Percentiles rank a stretch among this genome's conserved stretches.
phyloP scores from a whole-genome alignment of 306 rosid species.

The Nissolia schottii region DNA sequence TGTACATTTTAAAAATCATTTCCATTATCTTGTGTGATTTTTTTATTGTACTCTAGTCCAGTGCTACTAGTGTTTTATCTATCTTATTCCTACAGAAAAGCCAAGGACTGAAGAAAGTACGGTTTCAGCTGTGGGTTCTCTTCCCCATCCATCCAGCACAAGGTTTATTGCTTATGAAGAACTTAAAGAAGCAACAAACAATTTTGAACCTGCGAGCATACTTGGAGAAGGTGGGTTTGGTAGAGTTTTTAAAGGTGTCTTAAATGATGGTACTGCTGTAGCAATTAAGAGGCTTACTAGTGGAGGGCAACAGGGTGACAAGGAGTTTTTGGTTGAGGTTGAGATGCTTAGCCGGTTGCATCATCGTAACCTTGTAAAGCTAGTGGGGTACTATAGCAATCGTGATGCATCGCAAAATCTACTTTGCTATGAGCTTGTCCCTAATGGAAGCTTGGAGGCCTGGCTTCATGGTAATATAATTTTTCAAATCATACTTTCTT shows the following conservation, averaged over 20 bases:
- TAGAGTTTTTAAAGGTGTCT: slow-evolving; percentile 84
- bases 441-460: slow-evolving; percentile 98
- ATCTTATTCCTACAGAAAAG: slow-evolving; percentile 51
- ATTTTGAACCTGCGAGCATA: slow-evolving; percentile 73
- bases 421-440: slow-evolving; percentile 94
- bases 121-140: slow-evolving; percentile 51
- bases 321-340: slow-evolving; percentile 89
- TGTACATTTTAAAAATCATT: background rate
- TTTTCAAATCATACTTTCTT: slow-evolving; percentile 22
- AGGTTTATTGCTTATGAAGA: slow-evolving; percentile 90
- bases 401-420: slow-evolving; percentile 88
- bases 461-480: slow-evolving; percentile 91
- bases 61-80: background rate
- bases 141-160: slow-evolving; percentile 89
- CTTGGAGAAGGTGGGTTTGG: slow-evolving; percentile 99
- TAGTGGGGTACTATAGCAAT: slow-evolving; percentile 83
- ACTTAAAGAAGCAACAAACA: slow-evolving; percentile 92
- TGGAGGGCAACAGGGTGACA: slow-evolving; percentile 96
- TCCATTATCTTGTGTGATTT: background rate
- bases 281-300: slow-evolving; percentile 91
- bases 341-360: slow-evolving; percentile 99
- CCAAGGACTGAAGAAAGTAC: slow-evolving; percentile 41
- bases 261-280: slow-evolving; percentile 89
- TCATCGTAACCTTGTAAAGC: slow-evolving; percentile 93
- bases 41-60: background rate